Base-by-base conservation (phyloP, 495 filamentous ascomycete genomes). In the Penicillium paradoxum region DNA sequence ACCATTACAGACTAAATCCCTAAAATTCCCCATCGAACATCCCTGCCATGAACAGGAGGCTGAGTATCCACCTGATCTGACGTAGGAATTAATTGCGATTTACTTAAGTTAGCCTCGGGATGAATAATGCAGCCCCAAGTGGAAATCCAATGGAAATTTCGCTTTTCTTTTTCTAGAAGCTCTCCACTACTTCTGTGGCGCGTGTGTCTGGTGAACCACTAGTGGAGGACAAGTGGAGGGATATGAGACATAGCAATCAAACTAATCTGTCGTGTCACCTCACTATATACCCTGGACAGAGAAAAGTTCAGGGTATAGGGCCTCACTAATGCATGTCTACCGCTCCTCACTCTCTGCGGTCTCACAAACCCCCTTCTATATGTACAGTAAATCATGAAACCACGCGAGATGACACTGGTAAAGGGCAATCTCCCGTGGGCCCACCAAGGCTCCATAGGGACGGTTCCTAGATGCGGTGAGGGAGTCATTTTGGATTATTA, bases 21-120 rank as follows among this genome's bases (percentile, higher is more conserved):
- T n/a, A n/a, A 55, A 44, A 33, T 36, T 8, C 51, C 44, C 51
- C 53, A 60, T 58, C 53, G 53, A 59, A 36, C 58, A 66, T 66
- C 67, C 70, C 64, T 73, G 68, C 60, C 60, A 63, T 62, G 64
- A 68, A 66, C 68, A 68, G 65, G 63, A 73, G 70, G 63, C 63
- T 66, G 60, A 66, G 63, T 42, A 52, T 58, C 63, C 63, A 66
- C 63, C 42, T 66, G 53, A 66, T 64, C 63, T 66, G 63, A 66
- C 63, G 63, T 66, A 66, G 63, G 57, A 57, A 58, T 58, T 52
- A 45, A 62, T 55, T 64, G 29, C 58, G 59, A 60, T 63, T 60
- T 38, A 22, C 33, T 11, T 27, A 32, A 14, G 4, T n/a, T n/a
- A n/a, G n/a, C n/a, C n/a, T 10, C 1, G 14, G 5, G 49, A 63